Conservation (phyloP, 2,329 filamentous ascomycete genomes). For the Fusarium poae region DNA sequence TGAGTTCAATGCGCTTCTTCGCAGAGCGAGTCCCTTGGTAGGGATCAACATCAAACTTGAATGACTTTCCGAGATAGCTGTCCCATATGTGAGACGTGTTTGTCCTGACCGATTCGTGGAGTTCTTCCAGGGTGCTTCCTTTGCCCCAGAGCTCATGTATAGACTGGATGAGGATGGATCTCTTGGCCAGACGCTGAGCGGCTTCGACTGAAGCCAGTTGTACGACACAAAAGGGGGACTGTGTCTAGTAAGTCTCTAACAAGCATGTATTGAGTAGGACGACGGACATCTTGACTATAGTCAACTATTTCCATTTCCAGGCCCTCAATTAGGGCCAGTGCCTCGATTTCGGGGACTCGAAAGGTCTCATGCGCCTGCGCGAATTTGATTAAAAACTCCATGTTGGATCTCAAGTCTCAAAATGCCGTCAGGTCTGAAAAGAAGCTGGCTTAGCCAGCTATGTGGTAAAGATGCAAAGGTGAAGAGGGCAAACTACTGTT, state of each 20-base stretch:
- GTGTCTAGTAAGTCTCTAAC: constrained; percentile 39
- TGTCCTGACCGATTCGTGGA: constrained; percentile 74
- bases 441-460: constrained; percentile 11
- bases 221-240: constrained; percentile 91
- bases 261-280: constrained; percentile 14
- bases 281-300: constrained; percentile 79
- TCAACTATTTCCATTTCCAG: constrained; percentile 78
- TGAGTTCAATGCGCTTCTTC: constrained; percentile 76
- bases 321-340: constrained; percentile 77
- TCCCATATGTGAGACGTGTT: constrained; percentile 75
- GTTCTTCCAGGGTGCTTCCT: constrained; percentile 73
- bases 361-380: constrained; percentile 94
- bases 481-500: constrained; percentile 18
- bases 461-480: constrained; percentile 20
- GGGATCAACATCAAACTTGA: constrained; percentile 87
- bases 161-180: constrained; percentile 84
- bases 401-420: constrained; percentile 47
- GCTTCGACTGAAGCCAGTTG: constrained; percentile 73
- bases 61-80: constrained; percentile 73
- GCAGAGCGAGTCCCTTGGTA: constrained; percentile 79
- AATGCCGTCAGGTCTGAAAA: not conserved
- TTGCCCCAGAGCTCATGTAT: constrained; percentile 92
- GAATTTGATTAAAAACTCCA: constrained; percentile 90
- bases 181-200: constrained; percentile 75
- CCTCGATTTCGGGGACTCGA: constrained; percentile 83